phyloP scores from a whole-genome alignment of 1,139 yeast species.

The Nematodospora anomalae region DNA sequence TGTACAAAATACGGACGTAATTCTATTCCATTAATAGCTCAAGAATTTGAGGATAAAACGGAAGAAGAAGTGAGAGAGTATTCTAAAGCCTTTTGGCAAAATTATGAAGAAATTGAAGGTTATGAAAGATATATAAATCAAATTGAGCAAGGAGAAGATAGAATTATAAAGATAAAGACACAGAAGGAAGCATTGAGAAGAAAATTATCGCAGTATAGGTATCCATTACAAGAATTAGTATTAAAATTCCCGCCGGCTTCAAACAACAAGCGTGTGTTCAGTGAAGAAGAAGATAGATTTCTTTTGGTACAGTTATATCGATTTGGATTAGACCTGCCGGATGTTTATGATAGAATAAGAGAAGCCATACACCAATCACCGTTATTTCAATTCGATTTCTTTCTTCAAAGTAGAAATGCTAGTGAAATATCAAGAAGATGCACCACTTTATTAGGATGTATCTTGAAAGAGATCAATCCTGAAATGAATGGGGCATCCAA shows the following conservation, averaged over 20 bases:
- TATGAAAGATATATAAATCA: conserved; percentile 65
- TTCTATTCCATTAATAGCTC: conserved; percentile 56
- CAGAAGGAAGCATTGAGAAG: conserved; percentile 69
- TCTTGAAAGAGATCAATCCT: conserved; percentile 55
- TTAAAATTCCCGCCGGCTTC: conserved; percentile 63
- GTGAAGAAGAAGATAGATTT: conserved; percentile 75
- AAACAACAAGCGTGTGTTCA: conserved; percentile 56
- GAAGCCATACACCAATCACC: conserved; percentile 62
- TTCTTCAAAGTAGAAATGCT: conserved; percentile 65
- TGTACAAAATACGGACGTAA: conserved; percentile 70
- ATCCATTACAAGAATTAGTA: conserved; percentile 64
- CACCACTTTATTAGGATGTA: conserved; percentile 61
- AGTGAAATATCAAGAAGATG: conserved; percentile 70
- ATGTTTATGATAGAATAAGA: conserved; percentile 61
- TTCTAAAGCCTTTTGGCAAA: conserved; percentile 66
- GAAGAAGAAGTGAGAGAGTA: conserved; percentile 68
- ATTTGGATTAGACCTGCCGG: conserved; percentile 65
- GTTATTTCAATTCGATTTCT: conserved; percentile 67
- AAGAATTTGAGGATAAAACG: conserved; percentile 65
- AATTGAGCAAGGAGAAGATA: conserved; percentile 78
- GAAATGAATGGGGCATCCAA: conserved; percentile 11
- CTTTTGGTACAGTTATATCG: conserved; percentile 63
- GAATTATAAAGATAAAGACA: conserved; percentile 52
- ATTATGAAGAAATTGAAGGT: conserved; percentile 67
- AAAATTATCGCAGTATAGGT: conserved; percentile 58